Evolutionary conservation across 1,139 yeast genomes (phyloP), one percentile per base, ranked within the genome.

Genomic region (Zygosaccharomyces sapae): DNA sequence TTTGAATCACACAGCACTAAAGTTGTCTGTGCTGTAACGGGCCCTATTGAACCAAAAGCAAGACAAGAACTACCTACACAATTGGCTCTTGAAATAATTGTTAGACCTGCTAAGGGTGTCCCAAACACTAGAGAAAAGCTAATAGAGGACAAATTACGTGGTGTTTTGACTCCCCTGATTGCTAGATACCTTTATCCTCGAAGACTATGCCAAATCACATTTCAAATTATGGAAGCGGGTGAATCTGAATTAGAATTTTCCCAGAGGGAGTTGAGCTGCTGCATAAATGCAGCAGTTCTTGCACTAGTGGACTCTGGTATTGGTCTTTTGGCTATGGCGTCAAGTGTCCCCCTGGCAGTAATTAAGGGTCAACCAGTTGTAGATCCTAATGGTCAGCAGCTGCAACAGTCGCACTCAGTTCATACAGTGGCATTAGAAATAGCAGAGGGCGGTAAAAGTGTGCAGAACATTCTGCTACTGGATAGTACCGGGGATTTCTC

Each of bases 41-140:
- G 98, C 0, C 98, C 98, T 0, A 76, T 90, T 41, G 97, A 90
- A 60, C 86, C 90, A 8, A 85, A 84, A 65, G 68, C 79, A 16
- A 77, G 94, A 57, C 96, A 89, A 63, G 98, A 92, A 64, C 68
- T 83, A 36, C 96, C 97, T 5, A 83, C 86, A 20, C 74, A 76
- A 43, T 83, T 92, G 13, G 80, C 88, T 22, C 67, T 92, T 34
- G 97, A 89, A 65, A 76, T 92, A n/a, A 77, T 81, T 20, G 80
- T 90, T 2, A 73, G 90, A 43, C 97, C 97, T 0, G 79, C 86
- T 19, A 69, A 74, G 7, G 97, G 97, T 1, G 74, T 84, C 2
- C 75, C 95, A 3, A 70, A 70, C 19, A 86, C 96, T 0, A 73
- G 96, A 58, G 97, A 92, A 60, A 81, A 83, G 51, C 69, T 81